phyloP scores from a whole-genome alignment of 1,284 basidiomycete genomes.

The Ceratobasidium theobromae region DNA sequence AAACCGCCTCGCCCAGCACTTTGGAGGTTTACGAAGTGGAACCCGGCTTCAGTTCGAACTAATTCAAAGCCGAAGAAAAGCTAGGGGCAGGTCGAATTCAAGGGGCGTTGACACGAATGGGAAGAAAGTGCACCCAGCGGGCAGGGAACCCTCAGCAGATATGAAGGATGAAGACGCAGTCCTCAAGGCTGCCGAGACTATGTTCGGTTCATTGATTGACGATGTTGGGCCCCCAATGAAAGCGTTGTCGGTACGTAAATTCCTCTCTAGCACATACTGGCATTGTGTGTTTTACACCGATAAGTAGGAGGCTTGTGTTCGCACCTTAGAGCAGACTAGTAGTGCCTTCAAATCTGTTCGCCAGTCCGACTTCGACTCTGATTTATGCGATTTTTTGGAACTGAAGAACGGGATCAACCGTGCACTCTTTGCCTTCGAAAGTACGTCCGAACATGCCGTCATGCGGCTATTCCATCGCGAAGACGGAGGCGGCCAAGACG shows the following conservation, averaged over 20 bases:
- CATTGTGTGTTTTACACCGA: not conserved
- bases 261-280: not conserved
- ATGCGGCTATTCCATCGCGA: slow-evolving; percentile 69
- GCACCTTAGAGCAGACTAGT: slow-evolving; percentile 60
- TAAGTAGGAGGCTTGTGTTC: slow-evolving; percentile 58
- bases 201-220: slow-evolving; percentile 83
- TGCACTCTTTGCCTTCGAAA: slow-evolving; percentile 73
- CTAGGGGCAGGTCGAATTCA: slow-evolving; percentile 44
- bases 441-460: slow-evolving; percentile 78
- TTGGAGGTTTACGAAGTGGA: slow-evolving; percentile 82
- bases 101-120: slow-evolving; percentile 39
- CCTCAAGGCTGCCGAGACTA: slow-evolving; percentile 65
- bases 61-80: slow-evolving; percentile 54
- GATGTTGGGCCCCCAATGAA: slow-evolving; percentile 79
- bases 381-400: slow-evolving; percentile 57
- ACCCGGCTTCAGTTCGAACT: slow-evolving; percentile 81
- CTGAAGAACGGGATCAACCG: slow-evolving; percentile 67
- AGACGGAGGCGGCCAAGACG: slow-evolving; percentile 42
- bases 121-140: slow-evolving; percentile 38
- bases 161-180: slow-evolving; percentile 51
- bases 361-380: slow-evolving; percentile 28
- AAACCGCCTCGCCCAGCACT: slow-evolving; percentile 85
- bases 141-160: slow-evolving; percentile 34
- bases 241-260: slow-evolving; percentile 64
- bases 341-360: slow-evolving; percentile 53